Base-by-base conservation (phyloP, 116 monocot genomes). In the Zostera marina region DNA sequence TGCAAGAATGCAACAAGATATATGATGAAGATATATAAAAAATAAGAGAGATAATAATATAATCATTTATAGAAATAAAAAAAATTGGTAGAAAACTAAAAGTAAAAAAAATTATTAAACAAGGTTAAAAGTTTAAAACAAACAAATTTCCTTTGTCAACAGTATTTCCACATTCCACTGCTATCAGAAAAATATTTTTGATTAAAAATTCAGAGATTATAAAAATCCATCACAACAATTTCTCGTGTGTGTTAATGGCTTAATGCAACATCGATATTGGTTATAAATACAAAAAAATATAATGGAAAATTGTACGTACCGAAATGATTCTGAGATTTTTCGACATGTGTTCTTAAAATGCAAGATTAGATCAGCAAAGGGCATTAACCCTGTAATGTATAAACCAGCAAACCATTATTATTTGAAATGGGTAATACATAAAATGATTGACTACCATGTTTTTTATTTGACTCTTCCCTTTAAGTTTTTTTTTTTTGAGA, bases 271-370 rank as follows among this genome's bases (percentile, higher is more conserved):
- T 32, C 13, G 54, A 24, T 20, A 32, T 4, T 16, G 52, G 19
- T 32, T 32, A 32, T 32, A 32, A 32, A 32, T 32, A 32, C 2
- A 32, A 32, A 32, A 44, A 0, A 19, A 45, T n/a, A n/a, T n/a
- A n/a, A n/a, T n/a, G 17, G 6, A 38, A 46, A 10, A 60, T 0
- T 40, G 9, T 40, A 47, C 64, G 63, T 10, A 94, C 89, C 85
- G 85, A 39, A 89, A 80, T 52, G 85, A 76, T 73, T 89, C 85
- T 11, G 76, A 96, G 52, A 82, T 72, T 68, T 65, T 72, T 47
- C 96, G 67, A 64, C 89, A 89, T 45, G 96, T 80, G 40, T 76
- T 85, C 70, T 96, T 79, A 66, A 96, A 88, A 21, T 70, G 77
- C 49, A 89, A 78, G 63, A 96, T 82, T 48, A 96, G 75, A 76